Evolutionary conservation across 2,329 filamentous ascomycete genomes (phyloP), one percentile per base, ranked within the genome.

Genomic region (Ceratocystis lukuohia): DNA sequence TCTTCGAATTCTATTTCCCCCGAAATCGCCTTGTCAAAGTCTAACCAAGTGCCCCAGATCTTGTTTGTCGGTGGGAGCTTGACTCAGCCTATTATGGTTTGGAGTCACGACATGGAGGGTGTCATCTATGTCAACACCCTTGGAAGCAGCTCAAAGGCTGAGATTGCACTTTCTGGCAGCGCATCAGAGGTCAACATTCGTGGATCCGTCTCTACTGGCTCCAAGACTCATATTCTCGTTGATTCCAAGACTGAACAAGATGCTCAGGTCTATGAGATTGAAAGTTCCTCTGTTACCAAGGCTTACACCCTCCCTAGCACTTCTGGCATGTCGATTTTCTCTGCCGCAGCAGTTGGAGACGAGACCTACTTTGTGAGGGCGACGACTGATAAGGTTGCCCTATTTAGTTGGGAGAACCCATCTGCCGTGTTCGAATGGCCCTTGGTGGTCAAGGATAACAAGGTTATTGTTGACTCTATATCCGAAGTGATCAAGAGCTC

Each of bases 301-400:
- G 88, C 88, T 0, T 96, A 96, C 74, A 84, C 87, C 33, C 79
- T 97, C 12, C 89, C 92, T 0, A 84, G 84, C 64, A 75, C 91
- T 22, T 75, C 82, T 28, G 89, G 88, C 0, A 79, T 78, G 50
- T 91, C 91, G 28, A 84, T 88, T 0, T 90, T 96, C 73, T 88
- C 91, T 0, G 87, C 85, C 0, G 94, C 88, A 75, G 89, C 86
- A 1, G 82, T 84, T 50, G 88, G 87, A 68, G 85, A 88, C 22
- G 92, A 94, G 71, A 87, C 96, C 6, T 96, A 91, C 77, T 96
- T 97, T 74, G 92, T 89, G 1, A 85, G 92, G 68, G 80, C 94
- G 68, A 91, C 89, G 0, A 79, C 85, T 44, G 84, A 88, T 7
- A 89, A 96, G 72, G 80, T 91, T 1, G 79, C 82, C 37, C 79